Base-by-base conservation (phyloP, 495 filamentous ascomycete genomes). In the Aspergillus conjunctus region DNA sequence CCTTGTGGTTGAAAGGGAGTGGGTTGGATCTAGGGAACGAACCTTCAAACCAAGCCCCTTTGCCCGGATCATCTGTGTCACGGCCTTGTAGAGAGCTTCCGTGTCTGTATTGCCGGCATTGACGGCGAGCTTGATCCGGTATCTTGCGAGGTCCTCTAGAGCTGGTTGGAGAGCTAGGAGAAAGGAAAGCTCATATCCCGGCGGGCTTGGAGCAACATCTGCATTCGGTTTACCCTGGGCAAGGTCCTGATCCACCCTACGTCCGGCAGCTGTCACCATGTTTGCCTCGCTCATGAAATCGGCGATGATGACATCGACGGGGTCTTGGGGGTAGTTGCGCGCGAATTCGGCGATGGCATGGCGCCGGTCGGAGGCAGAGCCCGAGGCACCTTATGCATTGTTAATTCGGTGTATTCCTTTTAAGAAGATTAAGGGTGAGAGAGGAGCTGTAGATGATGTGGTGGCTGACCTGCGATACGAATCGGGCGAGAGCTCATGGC, bases 241-340 rank as follows among this genome's bases (percentile, higher is more conserved):
- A 30, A 60, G 58, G 26, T 68, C 63, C 52, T 71, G 63, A 51
- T 79, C 72, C 46, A 75, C 69, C 48, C 80, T 79, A 17, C 71
- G 69, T 43, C 72, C 77, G n/a, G 78, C 67, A 14, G 51, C 63
- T 8, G 73, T 72, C 18, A 77, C 76, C 81, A 84, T 83, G 57
- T 83, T 83, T 37, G 73, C 77, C 61, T 86, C 82, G 56, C 74
- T 79, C 81, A 86, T 82, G 71, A 80, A 85, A 64, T 86, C 83
- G 12, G 81, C 82, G 20, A 78, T 80, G 22, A 86, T 81, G 14
- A 86, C 79, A 69, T 85, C 82, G 33, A 85, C 72, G 0, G 78
- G 81, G 41, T 84, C 82, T 39, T 63, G 68, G n/a, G 75, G 70
- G 51, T 73, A 66, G 56, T 82, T 77, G 14, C 66, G 69, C 9